Evolutionary conservation across 1,139 yeast genomes (phyloP).

Genomic region (Suhomyces yuchorum): DNA sequence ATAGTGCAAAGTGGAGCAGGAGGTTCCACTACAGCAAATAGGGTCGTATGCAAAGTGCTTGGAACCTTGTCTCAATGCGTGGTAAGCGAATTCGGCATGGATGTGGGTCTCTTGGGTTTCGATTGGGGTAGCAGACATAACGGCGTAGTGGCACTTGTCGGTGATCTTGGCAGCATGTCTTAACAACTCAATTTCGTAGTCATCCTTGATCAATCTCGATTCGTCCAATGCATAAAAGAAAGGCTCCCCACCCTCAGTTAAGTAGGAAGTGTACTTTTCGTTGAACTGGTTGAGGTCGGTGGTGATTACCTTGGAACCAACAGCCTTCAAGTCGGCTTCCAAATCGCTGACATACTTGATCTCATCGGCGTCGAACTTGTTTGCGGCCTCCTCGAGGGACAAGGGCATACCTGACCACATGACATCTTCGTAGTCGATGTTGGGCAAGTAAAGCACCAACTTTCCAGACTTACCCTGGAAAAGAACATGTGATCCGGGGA

Average conservation of each 20-base stretch:
- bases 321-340: constrained; percentile 30
- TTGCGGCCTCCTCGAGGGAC: constrained; percentile 61
- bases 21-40: constrained; percentile 91
- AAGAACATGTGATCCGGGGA: constrained; percentile 74
- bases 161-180: constrained; percentile 80
- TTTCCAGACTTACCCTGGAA: constrained; percentile 57
- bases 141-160: constrained; percentile 86
- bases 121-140: constrained; percentile 89
- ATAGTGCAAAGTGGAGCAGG: constrained; percentile 89
- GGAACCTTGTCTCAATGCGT: constrained; percentile 91
- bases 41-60: constrained; percentile 90
- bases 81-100: constrained; percentile 94
- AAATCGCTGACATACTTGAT: constrained; percentile 63
- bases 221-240: constrained; percentile 83
- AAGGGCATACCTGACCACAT: constrained; percentile 97
- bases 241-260: constrained; percentile 46
- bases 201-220: constrained; percentile 81
- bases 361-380: constrained; percentile 76
- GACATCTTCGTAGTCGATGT: constrained; percentile 82
- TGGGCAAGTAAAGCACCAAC: constrained; percentile 75
- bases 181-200: constrained; percentile 74
- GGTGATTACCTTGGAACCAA: constrained; percentile 31
- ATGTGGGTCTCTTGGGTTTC: constrained; percentile 87
- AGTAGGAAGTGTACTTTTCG: constrained; percentile 29
- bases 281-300: constrained; percentile 48